phyloP scores from a whole-genome alignment of 164 flowering plant species.

The Macadamia integrifolia region DNA sequence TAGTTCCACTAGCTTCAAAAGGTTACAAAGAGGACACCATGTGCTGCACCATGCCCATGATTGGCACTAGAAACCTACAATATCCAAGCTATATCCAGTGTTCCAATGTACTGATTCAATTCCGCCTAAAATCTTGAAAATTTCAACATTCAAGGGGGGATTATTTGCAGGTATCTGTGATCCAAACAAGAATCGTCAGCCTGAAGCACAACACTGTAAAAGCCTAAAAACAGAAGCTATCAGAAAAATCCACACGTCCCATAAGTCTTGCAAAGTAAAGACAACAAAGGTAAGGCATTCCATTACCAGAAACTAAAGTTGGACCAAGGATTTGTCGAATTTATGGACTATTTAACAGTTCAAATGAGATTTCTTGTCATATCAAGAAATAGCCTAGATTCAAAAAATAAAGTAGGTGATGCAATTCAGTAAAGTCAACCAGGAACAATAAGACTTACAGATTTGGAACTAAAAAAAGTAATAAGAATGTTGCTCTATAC shows the following conservation, averaged over 20 bases:
- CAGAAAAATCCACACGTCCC: conserved; percentile 4
- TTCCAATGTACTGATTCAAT: neutral
- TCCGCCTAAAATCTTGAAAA: neutral
- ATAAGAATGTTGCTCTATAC: neutral
- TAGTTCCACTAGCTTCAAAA: conserved; percentile 6
- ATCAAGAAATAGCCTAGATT: neutral
- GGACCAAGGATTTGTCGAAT: neutral
- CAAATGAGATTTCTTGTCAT: neutral
- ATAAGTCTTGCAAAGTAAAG: neutral
- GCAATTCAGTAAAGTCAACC: no score
- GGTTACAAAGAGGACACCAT: neutral
- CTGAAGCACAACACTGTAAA: neutral
- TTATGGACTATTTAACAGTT: neutral
- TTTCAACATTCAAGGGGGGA: neutral
- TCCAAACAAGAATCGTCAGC: neutral
- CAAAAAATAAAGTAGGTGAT: neutral
- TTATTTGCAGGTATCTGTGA: neutral
- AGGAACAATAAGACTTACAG: neutral
- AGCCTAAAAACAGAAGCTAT: conserved; percentile 4
- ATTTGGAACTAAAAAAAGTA: neutral
- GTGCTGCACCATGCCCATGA: neutral
- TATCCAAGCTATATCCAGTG: neutral
- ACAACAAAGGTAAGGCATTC: neutral
- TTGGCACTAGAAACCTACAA: neutral
- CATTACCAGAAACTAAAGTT: neutral